These are phyloP conservation scores for Daldinia loculata DNA, from an alignment of 495 filamentous ascomycete genomes.

Conservation along the genomic window DNA sequence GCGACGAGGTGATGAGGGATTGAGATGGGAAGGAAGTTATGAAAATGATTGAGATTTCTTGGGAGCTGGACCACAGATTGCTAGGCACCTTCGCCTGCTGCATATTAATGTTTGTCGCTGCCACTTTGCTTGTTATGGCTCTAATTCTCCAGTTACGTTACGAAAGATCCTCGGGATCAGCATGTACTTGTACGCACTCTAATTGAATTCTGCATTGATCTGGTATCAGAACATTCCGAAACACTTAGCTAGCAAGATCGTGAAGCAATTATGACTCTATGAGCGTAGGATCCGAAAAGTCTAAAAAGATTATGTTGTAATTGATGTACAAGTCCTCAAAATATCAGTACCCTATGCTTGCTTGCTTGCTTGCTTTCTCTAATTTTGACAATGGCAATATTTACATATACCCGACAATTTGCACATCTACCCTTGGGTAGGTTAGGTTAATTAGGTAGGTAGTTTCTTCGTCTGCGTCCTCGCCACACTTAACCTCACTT, in stretches of 20 bases:
- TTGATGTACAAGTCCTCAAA: constrained; percentile 21
- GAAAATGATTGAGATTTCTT: constrained; percentile 35
- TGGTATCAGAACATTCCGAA: background rate
- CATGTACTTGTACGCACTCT: background rate
- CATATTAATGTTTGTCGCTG: constrained; percentile 25
- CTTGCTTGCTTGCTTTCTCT: constrained; percentile 8
- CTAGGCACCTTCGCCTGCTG: constrained; percentile 6
- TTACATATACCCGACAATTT: constrained; percentile 22
- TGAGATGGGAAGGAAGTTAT: background rate
- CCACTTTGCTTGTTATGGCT: constrained; percentile 12
- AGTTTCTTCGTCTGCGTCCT: background rate
- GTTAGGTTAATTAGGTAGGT: background rate
- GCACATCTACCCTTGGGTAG: background rate
- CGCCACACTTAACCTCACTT: background rate
- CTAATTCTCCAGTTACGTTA: constrained; percentile 24
- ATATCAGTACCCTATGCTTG: constrained; percentile 3
- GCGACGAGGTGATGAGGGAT: background rate
- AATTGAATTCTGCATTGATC: constrained; percentile 1
- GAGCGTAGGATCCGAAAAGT: background rate
- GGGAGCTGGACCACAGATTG: constrained; percentile 35
- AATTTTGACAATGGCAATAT: constrained; percentile 12
- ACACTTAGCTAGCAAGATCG: background rate
- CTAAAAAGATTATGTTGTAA: background rate
- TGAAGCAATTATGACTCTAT: background rate
- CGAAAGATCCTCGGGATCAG: constrained; percentile 16